These are phyloP conservation scores for Ustilago crameri DNA, from an alignment of 1,284 basidiomycete species.

Conservation along the genomic window DNA sequence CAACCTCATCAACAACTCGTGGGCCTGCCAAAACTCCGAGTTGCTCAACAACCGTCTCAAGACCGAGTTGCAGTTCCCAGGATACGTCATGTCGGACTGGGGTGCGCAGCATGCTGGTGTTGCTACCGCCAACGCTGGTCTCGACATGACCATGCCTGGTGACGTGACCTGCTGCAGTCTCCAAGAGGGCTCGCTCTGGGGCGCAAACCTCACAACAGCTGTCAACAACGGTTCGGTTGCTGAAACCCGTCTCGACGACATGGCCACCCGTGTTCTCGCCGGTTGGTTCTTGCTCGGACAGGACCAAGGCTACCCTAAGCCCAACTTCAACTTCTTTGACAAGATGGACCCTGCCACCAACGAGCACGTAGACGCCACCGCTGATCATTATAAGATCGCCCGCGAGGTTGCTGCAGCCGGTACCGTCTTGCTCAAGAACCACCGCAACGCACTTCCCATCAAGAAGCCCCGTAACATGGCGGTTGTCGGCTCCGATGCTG, in stretches of 20 bases:
- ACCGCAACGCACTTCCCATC: slow-evolving; percentile 47
- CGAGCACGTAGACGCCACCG: slow-evolving; percentile 77
- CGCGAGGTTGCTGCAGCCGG: slow-evolving; percentile 80
- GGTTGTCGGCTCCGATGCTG: slow-evolving; percentile 73
- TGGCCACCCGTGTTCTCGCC: slow-evolving; percentile 66
- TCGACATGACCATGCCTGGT: slow-evolving; percentile 74
- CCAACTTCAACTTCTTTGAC: slow-evolving; percentile 60
- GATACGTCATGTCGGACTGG: slow-evolving; percentile 71
- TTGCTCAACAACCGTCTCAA: slow-evolving; percentile 79
- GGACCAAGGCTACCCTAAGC: slow-evolving; percentile 59
- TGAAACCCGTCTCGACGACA: slow-evolving; percentile 72
- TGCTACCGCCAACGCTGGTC: slow-evolving; percentile 73
- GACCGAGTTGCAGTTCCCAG: slow-evolving; percentile 81
- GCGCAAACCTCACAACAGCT: slow-evolving; percentile 73
- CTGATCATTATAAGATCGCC: slow-evolving; percentile 76
- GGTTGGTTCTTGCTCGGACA: slow-evolving; percentile 69
- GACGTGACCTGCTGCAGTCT: slow-evolving; percentile 42
- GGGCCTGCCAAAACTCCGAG: slow-evolving; percentile 75
- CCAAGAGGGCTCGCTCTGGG: slow-evolving; percentile 42
- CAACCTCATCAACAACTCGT: slow-evolving; percentile 73
- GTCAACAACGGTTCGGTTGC: slow-evolving; percentile 79
- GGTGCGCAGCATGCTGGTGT: slow-evolving; percentile 59
- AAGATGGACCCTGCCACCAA: slow-evolving; percentile 68
- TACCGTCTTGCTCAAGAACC: slow-evolving; percentile 80
- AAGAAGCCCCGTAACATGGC: slow-evolving; percentile 50